Evolutionary conservation across 176 grass and related monocot species (phyloP), one percentile per base, ranked within the genome.

Genomic region (Ensete ventricosum): DNA sequence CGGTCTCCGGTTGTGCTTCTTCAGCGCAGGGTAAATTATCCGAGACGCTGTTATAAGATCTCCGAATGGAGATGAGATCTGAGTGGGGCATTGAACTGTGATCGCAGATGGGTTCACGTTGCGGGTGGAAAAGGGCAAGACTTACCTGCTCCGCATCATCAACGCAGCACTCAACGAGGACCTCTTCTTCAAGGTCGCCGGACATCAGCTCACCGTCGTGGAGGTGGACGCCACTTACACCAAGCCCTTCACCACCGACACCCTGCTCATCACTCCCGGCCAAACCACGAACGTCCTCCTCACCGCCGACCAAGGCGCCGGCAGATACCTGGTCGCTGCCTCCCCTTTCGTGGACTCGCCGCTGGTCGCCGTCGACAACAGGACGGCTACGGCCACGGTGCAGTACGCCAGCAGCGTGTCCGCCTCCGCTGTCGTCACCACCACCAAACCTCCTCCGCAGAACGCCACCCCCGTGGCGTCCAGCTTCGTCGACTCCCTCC

Each of bases 151-250:
- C 10, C 74, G 74, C 11, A 63, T 77, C 74, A 25, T 77, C 48
- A 77, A 77, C 48, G 74, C 74, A 0, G 74, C 74, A 2, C 74
- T 77, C 19, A 77, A 77, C 11, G 74, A 77, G 59, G 58, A 77
- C 10, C 74, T 77, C 74, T 77, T 77, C 74, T 77, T 77, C 59
- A 77, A 64, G 48, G 59, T 77, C 58, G 74, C 74, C 74, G 74
- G 74, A 48, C 74, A 77, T 49, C 59, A 50, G 19, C 14, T 77
- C 43, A 77, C 74, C 59, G 74, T 77, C 74, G 74, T 77, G 34
- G 74, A 77, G 74, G 74, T 77, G 5, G 74, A 77, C 58, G 74
- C 74, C 11, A 17, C 19, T n/a, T 77, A 77, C 58, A 52, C n/a
- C 34, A 77, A 65, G 74, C 74, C 74, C 19, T 77, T 65, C 59